phyloP scores from a whole-genome alignment of 176 grass and related monocot species.

The Carex myosuroides region DNA sequence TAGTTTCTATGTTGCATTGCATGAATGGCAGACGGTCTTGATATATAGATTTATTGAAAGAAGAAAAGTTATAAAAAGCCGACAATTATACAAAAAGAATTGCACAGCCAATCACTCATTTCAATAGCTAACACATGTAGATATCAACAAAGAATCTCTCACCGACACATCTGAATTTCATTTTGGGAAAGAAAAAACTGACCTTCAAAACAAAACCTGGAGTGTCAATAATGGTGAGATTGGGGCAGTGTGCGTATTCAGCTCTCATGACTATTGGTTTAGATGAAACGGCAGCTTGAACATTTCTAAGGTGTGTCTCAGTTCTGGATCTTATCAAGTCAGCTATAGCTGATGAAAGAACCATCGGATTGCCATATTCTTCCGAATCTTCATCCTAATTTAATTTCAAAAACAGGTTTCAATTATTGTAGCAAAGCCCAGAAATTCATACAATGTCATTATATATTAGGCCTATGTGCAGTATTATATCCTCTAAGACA shows the following conservation, averaged over 20 bases:
- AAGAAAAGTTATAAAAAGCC: neutral
- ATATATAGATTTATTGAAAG: neutral
- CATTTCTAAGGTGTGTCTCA: slow-evolving; percentile 58
- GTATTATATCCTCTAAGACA: neutral
- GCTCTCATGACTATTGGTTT: slow-evolving; percentile 98
- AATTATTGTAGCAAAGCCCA: slow-evolving; percentile 1
- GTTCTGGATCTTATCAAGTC: slow-evolving; percentile 90
- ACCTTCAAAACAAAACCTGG: slow-evolving; percentile 98
- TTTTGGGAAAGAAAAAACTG: neutral
- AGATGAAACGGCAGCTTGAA: slow-evolving; percentile 75
- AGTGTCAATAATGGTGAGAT: slow-evolving; percentile 98
- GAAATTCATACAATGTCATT: neutral
- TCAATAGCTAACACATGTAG: neutral
- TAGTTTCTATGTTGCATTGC: neutral
- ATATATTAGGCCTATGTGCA: neutral
- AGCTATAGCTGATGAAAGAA: slow-evolving; percentile 56
- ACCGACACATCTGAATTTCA: slow-evolving; percentile 4
- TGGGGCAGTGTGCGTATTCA: slow-evolving; percentile 95
- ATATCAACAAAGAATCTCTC: neutral
- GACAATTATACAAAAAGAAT: neutral
- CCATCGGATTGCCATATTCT: slow-evolving; percentile 77
- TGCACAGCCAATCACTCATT: neutral
- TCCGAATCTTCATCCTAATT: slow-evolving; percentile 95
- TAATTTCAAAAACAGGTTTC: neutral
- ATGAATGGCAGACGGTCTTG: neutral